Evolutionary conservation across 2,329 filamentous ascomycete genomes (phyloP).

Genomic region (Sporothrix schenckii): DNA sequence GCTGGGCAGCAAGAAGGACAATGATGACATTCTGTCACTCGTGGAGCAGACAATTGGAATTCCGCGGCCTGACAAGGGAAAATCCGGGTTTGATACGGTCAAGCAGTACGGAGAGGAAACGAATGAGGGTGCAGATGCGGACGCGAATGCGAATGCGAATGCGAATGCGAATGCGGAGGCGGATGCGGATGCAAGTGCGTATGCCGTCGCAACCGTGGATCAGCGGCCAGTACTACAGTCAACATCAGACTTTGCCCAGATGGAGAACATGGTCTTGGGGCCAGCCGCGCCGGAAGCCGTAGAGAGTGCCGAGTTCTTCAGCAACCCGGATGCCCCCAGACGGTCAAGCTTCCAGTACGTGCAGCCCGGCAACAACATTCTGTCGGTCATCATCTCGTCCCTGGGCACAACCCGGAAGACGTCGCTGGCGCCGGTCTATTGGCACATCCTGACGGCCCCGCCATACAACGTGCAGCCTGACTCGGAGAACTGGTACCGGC

Average conservation of each 20-base stretch:
- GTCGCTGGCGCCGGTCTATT: constrained; percentile 72
- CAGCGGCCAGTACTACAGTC: no score
- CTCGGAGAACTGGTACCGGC: constrained; percentile 66
- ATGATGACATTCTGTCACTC: constrained; percentile 71
- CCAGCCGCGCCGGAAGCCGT: no score
- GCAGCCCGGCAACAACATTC: constrained; percentile 57
- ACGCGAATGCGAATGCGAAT: neutral
- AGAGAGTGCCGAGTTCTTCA: no score
- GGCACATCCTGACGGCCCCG: constrained; percentile 68
- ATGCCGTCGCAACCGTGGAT: no score
- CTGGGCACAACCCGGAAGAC: constrained; percentile 63
- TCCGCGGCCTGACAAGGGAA: constrained; percentile 51
- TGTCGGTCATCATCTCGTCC: constrained; percentile 70
- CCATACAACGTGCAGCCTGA: constrained; percentile 70
- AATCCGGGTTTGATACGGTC: no score
- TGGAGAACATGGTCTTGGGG: no score
- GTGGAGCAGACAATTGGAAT: constrained; percentile 83
- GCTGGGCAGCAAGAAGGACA: constrained; percentile 64
- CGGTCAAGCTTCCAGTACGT: constrained; percentile 39
- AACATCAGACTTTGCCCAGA: no score
- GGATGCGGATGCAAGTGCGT: no score
- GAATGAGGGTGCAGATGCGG: neutral
- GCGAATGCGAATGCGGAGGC: no score
- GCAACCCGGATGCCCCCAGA: no score
- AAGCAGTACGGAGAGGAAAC: neutral